phyloP scores from a whole-genome alignment of 345 rosid species.

The Eucalyptus lansdowneana region DNA sequence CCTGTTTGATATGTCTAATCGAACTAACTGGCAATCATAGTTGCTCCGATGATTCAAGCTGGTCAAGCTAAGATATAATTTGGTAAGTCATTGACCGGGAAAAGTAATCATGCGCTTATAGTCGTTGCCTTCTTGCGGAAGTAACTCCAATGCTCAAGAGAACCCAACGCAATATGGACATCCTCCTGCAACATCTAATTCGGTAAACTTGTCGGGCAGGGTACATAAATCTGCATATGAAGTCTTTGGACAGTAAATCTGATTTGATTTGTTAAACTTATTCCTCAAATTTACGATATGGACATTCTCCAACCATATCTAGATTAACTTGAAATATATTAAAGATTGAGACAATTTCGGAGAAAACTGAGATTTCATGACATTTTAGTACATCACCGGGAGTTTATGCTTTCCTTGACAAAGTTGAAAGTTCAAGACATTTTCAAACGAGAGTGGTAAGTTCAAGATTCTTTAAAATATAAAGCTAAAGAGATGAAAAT shows the following conservation, averaged over 20 bases:
- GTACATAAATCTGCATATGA: not conserved
- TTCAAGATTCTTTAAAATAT: not conserved
- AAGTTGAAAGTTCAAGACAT: not conserved
- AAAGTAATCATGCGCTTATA: accelerated
- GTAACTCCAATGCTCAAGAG: not conserved
- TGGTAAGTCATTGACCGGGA: not conserved
- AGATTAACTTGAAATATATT: not conserved
- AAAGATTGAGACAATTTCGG: not conserved
- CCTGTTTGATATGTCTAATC: not conserved
- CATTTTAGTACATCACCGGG: not conserved
- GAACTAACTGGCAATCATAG: not conserved
- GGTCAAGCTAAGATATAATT: not conserved
- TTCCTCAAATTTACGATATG: not conserved
- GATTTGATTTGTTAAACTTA: not conserved
- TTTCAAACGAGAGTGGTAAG: not conserved
- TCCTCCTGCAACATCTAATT: not conserved
- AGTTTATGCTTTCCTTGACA: not conserved
- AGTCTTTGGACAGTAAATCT: accelerated
- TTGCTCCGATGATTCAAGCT: accelerated
- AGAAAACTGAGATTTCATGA: not conserved
- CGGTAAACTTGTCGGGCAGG: accelerated
- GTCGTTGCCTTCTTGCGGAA: not conserved
- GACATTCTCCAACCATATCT: not conserved
- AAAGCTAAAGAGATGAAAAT: not conserved
- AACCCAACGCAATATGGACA: no score